Base-by-base conservation (phyloP, 768 basidiomycete genomes). In the Agaricus sinodeliciosus region DNA sequence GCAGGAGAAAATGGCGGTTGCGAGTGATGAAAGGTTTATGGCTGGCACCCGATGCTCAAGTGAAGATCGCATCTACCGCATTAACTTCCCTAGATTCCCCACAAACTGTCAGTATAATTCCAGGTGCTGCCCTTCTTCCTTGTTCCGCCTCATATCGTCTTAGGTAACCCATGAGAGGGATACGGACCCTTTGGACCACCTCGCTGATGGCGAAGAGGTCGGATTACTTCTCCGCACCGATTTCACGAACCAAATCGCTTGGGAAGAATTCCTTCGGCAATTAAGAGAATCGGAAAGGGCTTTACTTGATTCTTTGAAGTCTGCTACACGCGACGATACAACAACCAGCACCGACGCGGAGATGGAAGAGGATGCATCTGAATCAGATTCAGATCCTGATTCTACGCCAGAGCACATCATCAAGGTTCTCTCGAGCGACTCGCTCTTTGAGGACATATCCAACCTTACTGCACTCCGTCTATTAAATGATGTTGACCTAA, bases 191-290 rank as follows among this genome's bases (percentile, higher is more conserved):
- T 62, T 78, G 55, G 85, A 87, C 63, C 62, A 61, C 46, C 57
- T 77, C 28, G 63, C 69, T 18, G 72, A 79, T 19, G 73, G 68
- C 6, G 72, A 72, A 0, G 78, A 79, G 52, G 59, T 81, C 39
- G 86, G 86, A 12, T 59, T 90, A 54, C 62, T 90, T 43, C 62
- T 90, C n/a, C 81, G 89, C 36, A 84, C 87, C 9, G 86, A 90
- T 60, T 90, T 76, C 63, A 73, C 80, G 8, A 67, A 86, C 62
- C 84, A 89, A 31, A 68, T 70, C 6, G 79, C 87, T 1, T 90
- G 88, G 88, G 61, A 68, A 11, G 56, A 64, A 0, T 87, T 90
- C 64, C 67, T 64, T 51, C 57, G 62, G 4, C 72, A 72, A 53
- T 68, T 91, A 9, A 70, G 72, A 44, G 73, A 71, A 6, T 75